Evolutionary conservation across 495 filamentous ascomycete species (phyloP), one percentile per base, ranked within the genome.

Genomic region (Daldinia bambusicola): DNA sequence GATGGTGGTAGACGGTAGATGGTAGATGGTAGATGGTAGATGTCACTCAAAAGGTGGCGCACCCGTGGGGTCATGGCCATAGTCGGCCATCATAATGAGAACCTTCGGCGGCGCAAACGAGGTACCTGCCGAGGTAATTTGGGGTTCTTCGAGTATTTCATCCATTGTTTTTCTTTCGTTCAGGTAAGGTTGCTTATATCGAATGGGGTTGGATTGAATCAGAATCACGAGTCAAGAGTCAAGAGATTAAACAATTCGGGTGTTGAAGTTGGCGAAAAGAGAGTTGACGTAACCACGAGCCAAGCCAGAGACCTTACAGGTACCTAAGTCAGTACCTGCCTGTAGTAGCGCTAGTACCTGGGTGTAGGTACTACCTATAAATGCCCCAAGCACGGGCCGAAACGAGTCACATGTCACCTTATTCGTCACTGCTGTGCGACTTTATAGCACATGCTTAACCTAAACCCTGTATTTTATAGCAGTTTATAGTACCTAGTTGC

Each of bases 11-110:
- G 26, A 26, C 3, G 26, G 3, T 26, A 26, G 26, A 26, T 26
- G 26, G 26, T 26, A 26, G 26, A 26, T 26, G 26, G 1, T 3
- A 1, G 1, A 1, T 26, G 3, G 1, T 26, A 36, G 40, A 16
- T 45, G 38, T 18, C 8, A 2, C 48, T 16, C 18, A 31, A 12
- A 12, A 36, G 22, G 51, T 31, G n/a, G 53, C 63, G 58, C 12
- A 86, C 85, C 85, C 55, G 85, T 87, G 10, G 84, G 85, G 68
- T 87, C 85, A 68, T 87, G 83, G 59, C 85, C 85, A 61, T 87
- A 86, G 65, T 87, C 84, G 30, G 84, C 79, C 85, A 87, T 86
- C 51, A 84, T 70, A 37, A 87, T 81, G 34, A 85, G 66, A 26
- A 81, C 80, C 63, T 79, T 78, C 6, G 69, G 55, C 7, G 63